These are phyloP conservation scores for Zymoseptoria ardabiliae DNA, from an alignment of 2,329 filamentous ascomycete genomes.

Conservation along the genomic window DNA sequence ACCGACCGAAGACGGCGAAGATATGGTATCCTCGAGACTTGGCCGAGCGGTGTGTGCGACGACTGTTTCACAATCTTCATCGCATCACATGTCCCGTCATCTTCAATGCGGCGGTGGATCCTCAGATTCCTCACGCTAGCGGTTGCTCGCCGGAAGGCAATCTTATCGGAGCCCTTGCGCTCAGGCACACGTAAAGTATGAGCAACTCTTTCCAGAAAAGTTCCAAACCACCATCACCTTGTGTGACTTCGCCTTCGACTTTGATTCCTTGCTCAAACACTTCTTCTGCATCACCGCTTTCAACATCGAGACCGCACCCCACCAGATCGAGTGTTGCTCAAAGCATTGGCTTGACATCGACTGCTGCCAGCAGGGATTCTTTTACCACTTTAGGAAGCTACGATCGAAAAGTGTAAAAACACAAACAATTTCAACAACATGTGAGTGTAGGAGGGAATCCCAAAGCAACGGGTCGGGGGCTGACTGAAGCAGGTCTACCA, in stretches of 20 bases:
- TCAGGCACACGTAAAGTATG: not conserved
- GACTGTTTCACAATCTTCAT: not conserved
- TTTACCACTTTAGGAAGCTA: slow-evolving; percentile 12
- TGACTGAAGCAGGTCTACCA: slow-evolving; percentile 10
- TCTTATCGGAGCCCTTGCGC: not conserved
- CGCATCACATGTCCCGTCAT: not conserved
- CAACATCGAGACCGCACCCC: not conserved
- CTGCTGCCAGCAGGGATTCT: slow-evolving; percentile 4
- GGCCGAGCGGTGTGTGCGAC: not conserved
- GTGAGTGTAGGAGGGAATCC: slow-evolving; percentile 5
- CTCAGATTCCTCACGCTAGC: not conserved
- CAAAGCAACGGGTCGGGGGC: slow-evolving; percentile 2
- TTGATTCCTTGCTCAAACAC: not conserved
- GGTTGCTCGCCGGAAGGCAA: not conserved
- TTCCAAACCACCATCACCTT: not conserved
- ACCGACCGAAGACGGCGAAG: not conserved
- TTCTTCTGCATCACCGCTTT: not conserved
- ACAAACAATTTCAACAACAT: slow-evolving; percentile 13
- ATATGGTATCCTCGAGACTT: not conserved
- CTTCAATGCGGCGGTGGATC: not conserved
- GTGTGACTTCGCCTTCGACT: not conserved
- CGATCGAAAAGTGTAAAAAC: slow-evolving; percentile 1
- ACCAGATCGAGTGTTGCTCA: not conserved
- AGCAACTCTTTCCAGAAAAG: not conserved
- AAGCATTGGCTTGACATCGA: not conserved